Base-by-base conservation (phyloP, 768 basidiomycete species). In the Lactarius sanguifluus region DNA sequence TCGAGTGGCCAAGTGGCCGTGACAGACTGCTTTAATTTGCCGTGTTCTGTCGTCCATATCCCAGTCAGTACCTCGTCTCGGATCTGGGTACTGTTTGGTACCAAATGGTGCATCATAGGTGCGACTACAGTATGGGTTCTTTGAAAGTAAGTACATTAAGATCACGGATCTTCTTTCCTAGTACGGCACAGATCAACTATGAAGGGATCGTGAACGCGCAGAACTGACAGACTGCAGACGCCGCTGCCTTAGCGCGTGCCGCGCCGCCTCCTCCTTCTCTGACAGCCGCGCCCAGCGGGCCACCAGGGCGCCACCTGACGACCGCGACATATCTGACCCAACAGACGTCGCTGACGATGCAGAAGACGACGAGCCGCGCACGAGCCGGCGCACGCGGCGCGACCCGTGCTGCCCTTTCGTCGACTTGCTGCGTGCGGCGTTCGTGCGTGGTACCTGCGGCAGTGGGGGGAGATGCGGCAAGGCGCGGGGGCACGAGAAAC, bases 291-390 rank as follows among this genome's bases (percentile, higher is more conserved):
- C 38, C 61, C 60, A 62, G 18, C 69, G 67, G 30, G 52, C 60
- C 15, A 61, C 41, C 30, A 50, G 15, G 0, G 61, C 32, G 41
- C 38, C 28, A 28, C 40, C 57, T 1, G 69, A 70, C 5, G 67
- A 55, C 4, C 69, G 67, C 6, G 67, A 69, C 67, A 70, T 70
- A 16, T 70, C 69, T 15, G 69, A 69, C 12, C 69, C 69, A 34
- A 70, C 69, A 2, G 69, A 70, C 28, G 52, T 69, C 23, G 62
- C 66, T 0, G 56, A 64, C 36, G 57, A 61, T 1, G 59, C 68
- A 23, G 69, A 69, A 12, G 65, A 62, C 43, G 62, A 56, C 20
- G 54, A 10, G 36, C 65, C 20, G 6, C 56, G 65, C 47, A 55
- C 38, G 18, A 36, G 47, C 40, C 36, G 34, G 36, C 23, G 47